A percentile compares a stretch with the other conserved stretches of the same genome.
Evolutionary conservation across 495 filamentous ascomycete species (phyloP).

Genomic region (Xanthoparmelia taractica): DNA sequence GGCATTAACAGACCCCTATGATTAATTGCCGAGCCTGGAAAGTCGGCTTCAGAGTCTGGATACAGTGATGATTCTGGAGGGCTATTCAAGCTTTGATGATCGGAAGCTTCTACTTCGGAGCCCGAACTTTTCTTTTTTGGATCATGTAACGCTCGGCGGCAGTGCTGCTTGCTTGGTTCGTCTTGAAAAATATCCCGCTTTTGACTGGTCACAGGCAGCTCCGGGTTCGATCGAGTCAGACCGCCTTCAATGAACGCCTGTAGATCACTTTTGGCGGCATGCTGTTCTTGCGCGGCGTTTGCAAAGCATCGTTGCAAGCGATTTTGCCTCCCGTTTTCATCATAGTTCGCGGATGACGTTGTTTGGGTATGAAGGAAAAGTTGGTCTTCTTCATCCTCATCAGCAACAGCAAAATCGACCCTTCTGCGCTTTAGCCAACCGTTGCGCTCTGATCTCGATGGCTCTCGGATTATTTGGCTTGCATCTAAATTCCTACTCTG

Average conservation of each 20-base stretch:
- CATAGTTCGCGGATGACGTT: not conserved
- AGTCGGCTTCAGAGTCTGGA: not conserved
- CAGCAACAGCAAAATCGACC: not conserved
- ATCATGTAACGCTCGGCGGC: not conserved
- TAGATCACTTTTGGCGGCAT: not conserved
- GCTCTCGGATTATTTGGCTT: slow-evolving; percentile 1
- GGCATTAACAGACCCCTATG: not conserved
- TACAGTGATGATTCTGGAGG: not conserved
- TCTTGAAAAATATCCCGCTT: not conserved
- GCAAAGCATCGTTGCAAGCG: not conserved
- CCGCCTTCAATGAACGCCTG: too few relatives aligned
- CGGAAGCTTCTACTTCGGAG: not conserved
- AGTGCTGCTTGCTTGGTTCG: not conserved
- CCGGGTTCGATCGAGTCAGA: not conserved
- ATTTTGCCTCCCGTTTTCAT: not conserved
- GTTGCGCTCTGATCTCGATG: slow-evolving; percentile 9
- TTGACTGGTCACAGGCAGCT: not conserved
- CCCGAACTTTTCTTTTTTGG: not conserved
- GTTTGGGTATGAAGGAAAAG: not conserved
- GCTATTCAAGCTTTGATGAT: not conserved
- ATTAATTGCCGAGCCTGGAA: not conserved
- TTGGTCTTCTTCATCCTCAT: not conserved
- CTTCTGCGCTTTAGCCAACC: slow-evolving; percentile 12
- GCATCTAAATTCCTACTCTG: not conserved
- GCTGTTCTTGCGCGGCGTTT: not conserved